Conservation (phyloP, 768 basidiomycete genomes). For the Tulasnella calospora region DNA sequence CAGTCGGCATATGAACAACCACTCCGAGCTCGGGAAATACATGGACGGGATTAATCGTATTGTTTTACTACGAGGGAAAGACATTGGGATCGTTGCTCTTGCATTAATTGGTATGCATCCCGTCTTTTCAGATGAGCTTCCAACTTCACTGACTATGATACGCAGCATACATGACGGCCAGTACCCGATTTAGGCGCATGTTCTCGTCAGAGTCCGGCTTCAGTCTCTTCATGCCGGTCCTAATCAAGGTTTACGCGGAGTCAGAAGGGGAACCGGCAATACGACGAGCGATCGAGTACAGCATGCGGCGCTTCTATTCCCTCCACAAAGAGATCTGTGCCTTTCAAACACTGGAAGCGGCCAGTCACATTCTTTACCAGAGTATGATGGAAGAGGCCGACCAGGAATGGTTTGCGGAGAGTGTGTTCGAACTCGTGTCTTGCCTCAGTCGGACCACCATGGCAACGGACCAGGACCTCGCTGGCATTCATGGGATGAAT, state of each 20-base stretch:
- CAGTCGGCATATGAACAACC: slow-evolving; percentile 64
- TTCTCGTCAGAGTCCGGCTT: slow-evolving; percentile 70
- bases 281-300: slow-evolving; percentile 63
- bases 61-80: slow-evolving; percentile 61
- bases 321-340: slow-evolving; percentile 67
- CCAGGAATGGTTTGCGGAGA: slow-evolving; percentile 49
- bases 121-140: slow-evolving; percentile 9
- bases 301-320: slow-evolving; percentile 65
- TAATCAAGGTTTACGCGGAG: slow-evolving; percentile 67
- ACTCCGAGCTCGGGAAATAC: slow-evolving; percentile 59
- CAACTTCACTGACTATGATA: slow-evolving; percentile 22
- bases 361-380: slow-evolving; percentile 51
- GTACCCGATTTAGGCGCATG: slow-evolving; percentile 69
- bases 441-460: slow-evolving; percentile 40
- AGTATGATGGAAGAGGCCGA: slow-evolving; percentile 40
- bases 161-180: slow-evolving; percentile 66
- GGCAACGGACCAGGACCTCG: slow-evolving; percentile 50
- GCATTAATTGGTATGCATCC: slow-evolving; percentile 58
- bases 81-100: slow-evolving; percentile 72
- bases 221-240: slow-evolving; percentile 65
- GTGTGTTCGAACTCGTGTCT: slow-evolving; percentile 55
- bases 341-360: slow-evolving; percentile 64
- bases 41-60: slow-evolving; percentile 69
- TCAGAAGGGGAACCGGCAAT: slow-evolving; percentile 54
- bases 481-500: slow-evolving; percentile 62